Evolutionary conservation across 116 monocot genomes (phyloP), one percentile per base, ranked within the genome.

Genomic region (Dioscorea cayenensis): DNA sequence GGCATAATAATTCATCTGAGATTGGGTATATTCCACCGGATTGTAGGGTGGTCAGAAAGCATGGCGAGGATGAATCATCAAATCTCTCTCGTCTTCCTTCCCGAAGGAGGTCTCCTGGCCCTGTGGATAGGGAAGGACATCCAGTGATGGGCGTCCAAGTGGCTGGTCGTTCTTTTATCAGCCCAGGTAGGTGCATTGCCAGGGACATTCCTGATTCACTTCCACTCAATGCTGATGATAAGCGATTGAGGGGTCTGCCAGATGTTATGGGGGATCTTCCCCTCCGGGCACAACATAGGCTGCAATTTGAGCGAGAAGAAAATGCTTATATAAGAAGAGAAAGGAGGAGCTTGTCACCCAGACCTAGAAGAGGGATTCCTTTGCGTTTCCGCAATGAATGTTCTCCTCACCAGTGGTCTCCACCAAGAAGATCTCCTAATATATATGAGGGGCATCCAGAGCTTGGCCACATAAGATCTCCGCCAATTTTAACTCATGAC

Each of bases 331-430:
- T 80, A 3, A 63, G 35, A 29, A 77, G 77, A 69, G 73, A 73
- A 12, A 55, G 55, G 5, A 82, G 77, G 35, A 82, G 73, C 61
- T 49, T 36, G 29, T 81, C 81, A 25, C 81, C 81, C 65, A 35
- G 6, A 29, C 55, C 52, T 4, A 55, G 77, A 28, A 81, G 77
- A 52, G 52, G 55, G 4, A 16, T 55, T 55, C 48, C 20, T 51
- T 14, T 60, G 16, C 51, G 19, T 36, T 25, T 59, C 14, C 66
- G 14, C 38, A 38, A 11, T 38, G 36, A n/a, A 9, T 48, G 36
- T 3, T 71, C 71, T 17, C 71, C 71, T 21, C 63, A 35, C 64
- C 73, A 63, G 61, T 79, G 67, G 68, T 63, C 73, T 16, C 73
- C 68, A 21, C 17, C 73, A 23, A 62, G 72, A 73, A 73, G 73